These are phyloP conservation scores for Aspergillus intermedius DNA, from an alignment of 2,329 filamentous ascomycete species.

Conservation along the genomic window DNA sequence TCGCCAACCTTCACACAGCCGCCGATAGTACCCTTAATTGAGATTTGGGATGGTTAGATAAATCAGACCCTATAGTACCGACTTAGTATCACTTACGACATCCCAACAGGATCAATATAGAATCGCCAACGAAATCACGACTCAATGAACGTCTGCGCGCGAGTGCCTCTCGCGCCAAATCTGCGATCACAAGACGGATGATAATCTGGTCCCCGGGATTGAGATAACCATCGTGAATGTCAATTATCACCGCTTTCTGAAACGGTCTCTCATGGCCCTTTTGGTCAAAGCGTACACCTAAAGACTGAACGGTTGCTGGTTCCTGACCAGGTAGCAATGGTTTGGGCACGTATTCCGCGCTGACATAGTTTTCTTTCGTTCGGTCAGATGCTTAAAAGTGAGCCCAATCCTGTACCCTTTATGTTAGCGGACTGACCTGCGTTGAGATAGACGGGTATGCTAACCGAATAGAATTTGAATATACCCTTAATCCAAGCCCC, in stretches of 20 bases:
- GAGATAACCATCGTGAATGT: conserved; percentile 10
- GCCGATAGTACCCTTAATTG: conserved; percentile 3
- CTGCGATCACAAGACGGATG: conserved; percentile 9
- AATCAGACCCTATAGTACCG: not conserved
- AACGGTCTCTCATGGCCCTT: conserved; percentile 10
- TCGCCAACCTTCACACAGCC: conserved; percentile 11
- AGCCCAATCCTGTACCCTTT: conserved; percentile 4
- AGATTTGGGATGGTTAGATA: not conserved
- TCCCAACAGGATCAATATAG: conserved; percentile 10
- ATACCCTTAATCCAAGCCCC: conserved; percentile 10
- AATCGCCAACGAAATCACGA: conserved; percentile 9
- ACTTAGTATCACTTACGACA: conserved; percentile 4
- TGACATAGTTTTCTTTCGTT: conserved; percentile 9
- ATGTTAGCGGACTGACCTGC: too few species aligned
- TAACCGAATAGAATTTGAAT: conserved; percentile 9
- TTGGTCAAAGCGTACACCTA: conserved; percentile 8
- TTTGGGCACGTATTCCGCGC: conserved; percentile 7
- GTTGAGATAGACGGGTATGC: too few species aligned
- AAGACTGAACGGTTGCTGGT: conserved; percentile 7
- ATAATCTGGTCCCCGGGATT: conserved; percentile 8
- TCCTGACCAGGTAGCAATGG: conserved; percentile 2
- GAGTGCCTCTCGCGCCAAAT: conserved; percentile 5
- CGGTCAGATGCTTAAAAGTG: conserved; percentile 8
- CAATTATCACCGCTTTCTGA: conserved; percentile 9
- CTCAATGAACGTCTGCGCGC: conserved; percentile 7